phyloP scores from a whole-genome alignment of 2,329 filamentous ascomycete species.

The Xylaria sp. region DNA sequence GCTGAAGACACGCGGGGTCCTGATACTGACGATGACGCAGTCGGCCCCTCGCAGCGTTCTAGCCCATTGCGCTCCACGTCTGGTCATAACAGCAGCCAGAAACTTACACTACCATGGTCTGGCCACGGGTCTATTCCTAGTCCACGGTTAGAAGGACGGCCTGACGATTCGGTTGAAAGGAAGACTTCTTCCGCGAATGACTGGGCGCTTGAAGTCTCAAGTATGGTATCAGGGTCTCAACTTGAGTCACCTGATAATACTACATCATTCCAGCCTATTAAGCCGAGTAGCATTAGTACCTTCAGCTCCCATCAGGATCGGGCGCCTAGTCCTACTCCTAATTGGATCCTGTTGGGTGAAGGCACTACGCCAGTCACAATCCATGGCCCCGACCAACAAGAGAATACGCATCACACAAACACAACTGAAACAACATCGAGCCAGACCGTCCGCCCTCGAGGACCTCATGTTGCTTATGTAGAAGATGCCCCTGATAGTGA shows the following conservation, averaged over 20 bases:
- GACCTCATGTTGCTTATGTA: slow-evolving; percentile 1
- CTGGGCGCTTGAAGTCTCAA: neutral
- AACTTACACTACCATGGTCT: neutral
- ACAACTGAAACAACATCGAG: neutral
- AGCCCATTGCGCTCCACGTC: neutral
- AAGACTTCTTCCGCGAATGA: neutral
- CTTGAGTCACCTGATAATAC: neutral
- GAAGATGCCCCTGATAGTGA: slow-evolving; percentile 18
- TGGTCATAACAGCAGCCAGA: neutral
- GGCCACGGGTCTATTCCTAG: neutral
- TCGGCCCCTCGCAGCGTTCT: neutral
- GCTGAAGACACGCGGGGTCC: neutral
- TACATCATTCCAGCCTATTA: neutral
- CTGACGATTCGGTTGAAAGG: neutral
- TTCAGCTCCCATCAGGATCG: neutral
- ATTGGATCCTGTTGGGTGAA: neutral
- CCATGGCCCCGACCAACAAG: neutral
- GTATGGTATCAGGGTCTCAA: neutral
- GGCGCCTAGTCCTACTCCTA: neutral
- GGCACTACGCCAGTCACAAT: neutral
- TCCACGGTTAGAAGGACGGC: neutral
- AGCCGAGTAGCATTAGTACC: no score
- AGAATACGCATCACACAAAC: neutral
- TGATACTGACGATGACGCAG: neutral
- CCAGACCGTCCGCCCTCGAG: neutral